Conservation (phyloP, 2,329 filamentous ascomycete species). For the Arthrobotrys pseudoclavata region DNA sequence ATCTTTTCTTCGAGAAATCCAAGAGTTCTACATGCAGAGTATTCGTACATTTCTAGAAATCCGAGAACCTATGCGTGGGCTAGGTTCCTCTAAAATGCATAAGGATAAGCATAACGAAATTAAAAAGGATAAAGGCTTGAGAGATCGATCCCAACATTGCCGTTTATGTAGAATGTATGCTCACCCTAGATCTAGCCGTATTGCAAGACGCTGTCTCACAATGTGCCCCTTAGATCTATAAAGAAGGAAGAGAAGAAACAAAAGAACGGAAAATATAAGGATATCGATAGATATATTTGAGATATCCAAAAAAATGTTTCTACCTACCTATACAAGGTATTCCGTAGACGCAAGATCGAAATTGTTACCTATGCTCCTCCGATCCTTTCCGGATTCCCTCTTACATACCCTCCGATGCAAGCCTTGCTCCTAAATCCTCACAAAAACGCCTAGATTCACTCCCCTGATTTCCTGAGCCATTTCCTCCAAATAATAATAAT, state of each 20-base stretch:
- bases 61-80: neutral
- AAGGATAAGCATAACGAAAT: neutral
- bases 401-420: neutral
- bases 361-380: slow-evolving; percentile 19
- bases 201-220: too few relatives aligned
- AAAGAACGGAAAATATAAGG: neutral
- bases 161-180: neutral
- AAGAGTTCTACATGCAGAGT: slow-evolving; percentile 36
- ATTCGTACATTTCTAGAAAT: slow-evolving; percentile 27
- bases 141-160: neutral
- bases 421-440: neutral
- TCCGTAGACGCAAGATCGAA: slow-evolving; percentile 20
- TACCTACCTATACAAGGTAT: slow-evolving; percentile 38
- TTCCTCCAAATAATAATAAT: neutral
- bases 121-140: neutral
- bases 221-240: neutral
- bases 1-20: neutral
- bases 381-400: neutral
- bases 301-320: slow-evolving; percentile 6
- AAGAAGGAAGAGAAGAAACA: neutral
- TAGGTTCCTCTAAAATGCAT: neutral
- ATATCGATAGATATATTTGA: neutral
- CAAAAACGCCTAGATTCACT: slow-evolving; percentile 9
- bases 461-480: neutral
- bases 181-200: neutral